These are phyloP conservation scores for Fusarium sambucinum DNA, from an alignment of 2,329 filamentous ascomycete genomes.

Conservation along the genomic window DNA sequence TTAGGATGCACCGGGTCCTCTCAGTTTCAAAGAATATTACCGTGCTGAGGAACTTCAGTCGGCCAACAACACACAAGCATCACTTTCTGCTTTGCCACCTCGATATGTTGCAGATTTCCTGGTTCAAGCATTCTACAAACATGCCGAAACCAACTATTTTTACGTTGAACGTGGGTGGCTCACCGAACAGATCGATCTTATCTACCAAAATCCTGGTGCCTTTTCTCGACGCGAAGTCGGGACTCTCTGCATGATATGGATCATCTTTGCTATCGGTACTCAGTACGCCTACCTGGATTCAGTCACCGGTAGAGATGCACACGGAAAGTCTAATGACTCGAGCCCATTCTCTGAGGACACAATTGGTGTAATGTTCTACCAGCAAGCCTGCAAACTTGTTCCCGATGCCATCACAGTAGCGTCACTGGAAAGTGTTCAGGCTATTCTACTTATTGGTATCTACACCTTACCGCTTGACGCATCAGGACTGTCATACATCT, in stretches of 20 bases:
- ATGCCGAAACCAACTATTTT: conserved; percentile 63
- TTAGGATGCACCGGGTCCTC: conserved; percentile 47
- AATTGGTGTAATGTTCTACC: conserved; percentile 67
- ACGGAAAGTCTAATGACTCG: conserved; percentile 39
- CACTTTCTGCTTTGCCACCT: conserved; percentile 59
- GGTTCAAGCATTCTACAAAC: conserved; percentile 60
- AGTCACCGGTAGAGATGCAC: conserved; percentile 36
- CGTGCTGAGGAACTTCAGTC: conserved; percentile 61
- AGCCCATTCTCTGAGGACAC: conserved; percentile 62
- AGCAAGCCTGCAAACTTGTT: conserved; percentile 65
- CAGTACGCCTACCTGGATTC: conserved; percentile 63
- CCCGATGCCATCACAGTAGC: conserved; percentile 68
- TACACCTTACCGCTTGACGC: conserved; percentile 68
- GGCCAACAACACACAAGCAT: conserved; percentile 54
- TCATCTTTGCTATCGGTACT: conserved; percentile 63
- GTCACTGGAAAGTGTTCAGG: conserved; percentile 69
- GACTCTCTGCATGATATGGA: conserved; percentile 60
- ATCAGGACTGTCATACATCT: conserved; percentile 68
- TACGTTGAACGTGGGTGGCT: conserved; percentile 61
- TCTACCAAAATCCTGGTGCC: conserved; percentile 56
- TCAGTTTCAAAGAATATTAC: conserved; percentile 57
- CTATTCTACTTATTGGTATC: conserved; percentile 66
- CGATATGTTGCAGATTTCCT: conserved; percentile 62
- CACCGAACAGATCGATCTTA: conserved; percentile 54
- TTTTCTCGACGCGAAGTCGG: conserved; percentile 57